Conservation (phyloP, 2,329 filamentous ascomycete genomes). For the Aureobasidium sp. region DNA sequence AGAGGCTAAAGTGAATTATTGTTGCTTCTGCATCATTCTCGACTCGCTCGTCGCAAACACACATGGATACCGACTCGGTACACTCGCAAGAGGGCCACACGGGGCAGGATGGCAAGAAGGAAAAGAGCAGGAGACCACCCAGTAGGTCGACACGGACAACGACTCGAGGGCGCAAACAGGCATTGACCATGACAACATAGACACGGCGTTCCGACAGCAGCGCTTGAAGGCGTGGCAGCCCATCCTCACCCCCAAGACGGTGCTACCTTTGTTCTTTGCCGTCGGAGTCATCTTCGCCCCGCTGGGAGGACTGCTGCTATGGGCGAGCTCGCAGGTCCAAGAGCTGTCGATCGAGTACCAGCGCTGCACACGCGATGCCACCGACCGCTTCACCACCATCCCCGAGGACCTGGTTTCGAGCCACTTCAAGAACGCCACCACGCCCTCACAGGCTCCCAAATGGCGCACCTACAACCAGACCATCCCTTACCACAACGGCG, state of each 20-base stretch:
- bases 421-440: constrained; percentile 55
- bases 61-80: constrained; percentile 36
- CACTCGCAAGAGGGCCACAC: constrained; percentile 34
- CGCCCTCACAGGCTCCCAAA: constrained; percentile 19
- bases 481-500: constrained; percentile 19
- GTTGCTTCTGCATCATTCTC: background rate
- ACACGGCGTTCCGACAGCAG: constrained; percentile 95
- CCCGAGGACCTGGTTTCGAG: constrained; percentile 49
- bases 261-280: constrained; percentile 81
- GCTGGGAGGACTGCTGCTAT: constrained; percentile 78
- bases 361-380: constrained; percentile 49
- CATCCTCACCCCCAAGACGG: constrained; percentile 90
- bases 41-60: constrained; percentile 28
- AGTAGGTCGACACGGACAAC: constrained; percentile 46
- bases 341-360: constrained; percentile 90
- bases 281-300: constrained; percentile 89
- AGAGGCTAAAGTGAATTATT: constrained; percentile 1
- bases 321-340: constrained; percentile 77
- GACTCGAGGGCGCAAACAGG: background rate
- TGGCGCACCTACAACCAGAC: constrained; percentile 19
- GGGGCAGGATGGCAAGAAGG: constrained; percentile 66
- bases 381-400: constrained; percentile 48
- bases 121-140: constrained; percentile 84
- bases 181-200: constrained; percentile 38
- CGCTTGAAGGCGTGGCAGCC: constrained; percentile 98